Conservation (phyloP, 2,329 filamentous ascomycete species). For the Sclerotinia spermophila region DNA sequence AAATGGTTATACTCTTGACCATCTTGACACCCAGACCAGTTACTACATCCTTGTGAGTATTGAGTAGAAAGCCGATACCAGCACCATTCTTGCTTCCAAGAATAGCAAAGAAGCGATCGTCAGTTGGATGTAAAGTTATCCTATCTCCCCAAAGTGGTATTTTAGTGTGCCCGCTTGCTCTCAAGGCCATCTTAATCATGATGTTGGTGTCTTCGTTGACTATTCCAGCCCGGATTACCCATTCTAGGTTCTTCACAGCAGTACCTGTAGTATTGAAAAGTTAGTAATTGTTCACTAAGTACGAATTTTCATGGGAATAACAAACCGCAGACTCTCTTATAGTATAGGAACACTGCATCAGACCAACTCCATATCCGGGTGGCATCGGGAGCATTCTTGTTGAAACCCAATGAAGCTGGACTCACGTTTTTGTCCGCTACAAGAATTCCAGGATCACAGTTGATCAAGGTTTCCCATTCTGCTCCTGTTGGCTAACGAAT, state of each 20-base stretch:
- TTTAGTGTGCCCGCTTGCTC: background rate
- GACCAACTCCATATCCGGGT: background rate
- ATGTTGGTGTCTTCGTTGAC: background rate
- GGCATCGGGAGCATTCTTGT: background rate
- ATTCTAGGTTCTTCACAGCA: background rate
- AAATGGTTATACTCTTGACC: background rate
- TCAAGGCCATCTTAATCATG: background rate
- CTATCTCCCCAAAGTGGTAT: background rate
- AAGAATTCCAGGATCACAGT: background rate
- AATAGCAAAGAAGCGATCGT: background rate
- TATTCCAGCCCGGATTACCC: background rate
- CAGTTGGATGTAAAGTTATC: background rate
- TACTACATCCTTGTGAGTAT: background rate
- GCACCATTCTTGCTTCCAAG: constrained; percentile 8
- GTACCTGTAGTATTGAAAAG: background rate
- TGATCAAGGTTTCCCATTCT: background rate
- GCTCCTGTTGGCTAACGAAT: background rate
- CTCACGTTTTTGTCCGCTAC: background rate
- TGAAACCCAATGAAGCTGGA: background rate
- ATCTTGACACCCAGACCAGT: background rate
- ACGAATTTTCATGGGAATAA: background rate
- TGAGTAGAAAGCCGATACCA: background rate
- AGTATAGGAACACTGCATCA: background rate
- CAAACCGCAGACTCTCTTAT: background rate
- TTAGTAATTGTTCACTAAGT: background rate